Conservation (phyloP, 1,284 basidiomycete species). For the Rhodofomes roseus region DNA sequence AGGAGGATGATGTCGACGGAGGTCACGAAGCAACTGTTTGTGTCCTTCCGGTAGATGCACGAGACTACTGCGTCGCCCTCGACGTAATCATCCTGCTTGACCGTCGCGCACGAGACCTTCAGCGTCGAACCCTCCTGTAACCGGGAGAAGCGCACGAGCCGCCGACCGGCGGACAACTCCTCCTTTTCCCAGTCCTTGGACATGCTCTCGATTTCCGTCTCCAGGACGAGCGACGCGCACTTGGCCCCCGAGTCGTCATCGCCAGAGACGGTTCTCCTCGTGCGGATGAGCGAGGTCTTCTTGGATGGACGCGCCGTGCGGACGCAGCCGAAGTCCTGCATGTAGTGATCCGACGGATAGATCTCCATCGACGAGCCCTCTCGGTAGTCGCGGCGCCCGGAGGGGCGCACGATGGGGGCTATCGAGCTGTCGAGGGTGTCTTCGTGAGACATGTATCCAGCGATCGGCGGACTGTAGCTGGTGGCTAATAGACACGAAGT, state of each 20-base stretch:
- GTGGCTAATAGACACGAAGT: background rate
- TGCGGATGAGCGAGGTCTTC: conserved; percentile 35
- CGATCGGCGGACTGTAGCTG: background rate
- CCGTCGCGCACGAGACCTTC: conserved; percentile 59
- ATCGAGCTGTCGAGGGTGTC: background rate
- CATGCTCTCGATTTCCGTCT: conserved; percentile 50
- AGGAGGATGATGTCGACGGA: conserved; percentile 95
- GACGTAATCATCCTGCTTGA: conserved; percentile 57
- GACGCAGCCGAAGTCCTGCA: conserved; percentile 1
- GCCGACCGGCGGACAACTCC: conserved; percentile 57
- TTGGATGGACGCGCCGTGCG: conserved; percentile 17
- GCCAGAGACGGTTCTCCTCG: conserved; percentile 23
- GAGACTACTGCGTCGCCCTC: conserved; percentile 67
- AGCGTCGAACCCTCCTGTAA: conserved; percentile 58
- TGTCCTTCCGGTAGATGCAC: conserved; percentile 86
- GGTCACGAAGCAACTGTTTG: conserved; percentile 81
- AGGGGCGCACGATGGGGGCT: background rate
- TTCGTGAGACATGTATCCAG: background rate
- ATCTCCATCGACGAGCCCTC: conserved; percentile 15
- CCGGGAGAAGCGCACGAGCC: conserved; percentile 69
- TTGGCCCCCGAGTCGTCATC: conserved; percentile 39
- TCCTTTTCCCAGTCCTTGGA: conserved; percentile 52
- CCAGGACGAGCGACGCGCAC: conserved; percentile 49
- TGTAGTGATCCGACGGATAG: conserved; percentile 6
- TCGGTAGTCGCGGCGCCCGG: conserved; percentile 6